A percentile compares a stretch with the other conserved stretches of the same genome.
These are phyloP conservation scores for Dichotomopilus funicola DNA, from an alignment of 2,329 filamentous ascomycete genomes.

Conservation along the genomic window DNA sequence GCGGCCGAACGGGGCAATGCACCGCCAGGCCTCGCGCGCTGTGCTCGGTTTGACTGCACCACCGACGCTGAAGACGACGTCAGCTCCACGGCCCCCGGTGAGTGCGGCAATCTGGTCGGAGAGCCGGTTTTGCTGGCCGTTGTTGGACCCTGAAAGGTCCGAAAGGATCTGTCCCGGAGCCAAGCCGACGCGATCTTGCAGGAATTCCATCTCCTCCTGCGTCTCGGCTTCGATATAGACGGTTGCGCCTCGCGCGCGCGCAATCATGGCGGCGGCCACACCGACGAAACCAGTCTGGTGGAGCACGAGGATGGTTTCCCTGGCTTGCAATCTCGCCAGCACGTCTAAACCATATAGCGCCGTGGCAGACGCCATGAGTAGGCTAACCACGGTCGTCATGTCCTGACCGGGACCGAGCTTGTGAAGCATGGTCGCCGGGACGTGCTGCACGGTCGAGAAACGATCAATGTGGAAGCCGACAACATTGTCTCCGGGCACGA, in stretches of 20 bases:
- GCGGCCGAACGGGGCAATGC: constrained; percentile 2
- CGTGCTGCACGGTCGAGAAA: constrained; percentile 20
- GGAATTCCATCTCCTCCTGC: background rate
- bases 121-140: background rate
- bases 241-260: background rate
- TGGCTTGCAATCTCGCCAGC: constrained; percentile 15
- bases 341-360: constrained; percentile 24
- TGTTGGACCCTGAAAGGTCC: background rate
- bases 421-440: constrained; percentile 14
- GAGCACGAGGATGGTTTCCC: constrained; percentile 20
- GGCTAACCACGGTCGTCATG: constrained; percentile 9
- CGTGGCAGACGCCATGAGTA: constrained; percentile 15
- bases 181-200: background rate
- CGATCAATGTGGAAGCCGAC: constrained; percentile 22
- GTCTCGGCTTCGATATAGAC: background rate
- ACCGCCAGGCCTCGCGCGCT: constrained; percentile 3
- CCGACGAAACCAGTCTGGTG: background rate
- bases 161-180: background rate
- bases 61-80: constrained; percentile 6
- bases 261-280: background rate
- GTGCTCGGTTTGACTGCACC: background rate
- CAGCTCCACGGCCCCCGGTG: background rate
- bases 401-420: constrained; percentile 17
- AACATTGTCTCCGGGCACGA: constrained; percentile 24
- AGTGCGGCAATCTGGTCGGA: background rate